Base-by-base conservation (phyloP, 2,329 filamentous ascomycete species). In the Scytalidium sp. region DNA sequence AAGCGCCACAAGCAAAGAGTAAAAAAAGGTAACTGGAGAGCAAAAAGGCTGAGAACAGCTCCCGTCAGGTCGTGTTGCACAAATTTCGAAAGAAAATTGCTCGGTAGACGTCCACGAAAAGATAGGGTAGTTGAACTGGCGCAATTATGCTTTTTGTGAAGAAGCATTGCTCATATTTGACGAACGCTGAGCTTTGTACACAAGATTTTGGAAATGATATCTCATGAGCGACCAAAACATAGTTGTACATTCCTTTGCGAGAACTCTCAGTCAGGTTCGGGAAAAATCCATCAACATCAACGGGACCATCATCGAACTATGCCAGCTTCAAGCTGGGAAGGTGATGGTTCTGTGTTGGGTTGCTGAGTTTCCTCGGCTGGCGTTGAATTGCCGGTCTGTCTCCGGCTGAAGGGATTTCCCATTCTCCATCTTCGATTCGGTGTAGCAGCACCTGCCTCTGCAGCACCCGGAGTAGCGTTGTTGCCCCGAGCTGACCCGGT, bases 241-340 rank as follows among this genome's bases (percentile, higher is more conserved):
- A 36, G 4, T 36, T 15, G 32, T 36, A 36, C 32, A 36, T 10
- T 4, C 13, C 32, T n/a, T 10, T 36, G 5, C 8, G 17, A 36
- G 32, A 36, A 36, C 32, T 10, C 15, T n/a, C 13, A 36, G 32
- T 36, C 32, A n/a, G 15, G 15, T 15, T 36, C 32, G 32, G 17
- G 32, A 36, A n/a, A 36, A n/a, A 36, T 15, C 32, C 32, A 36
- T 36, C n/a, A 9, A 9, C 32, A 15, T n/a, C 17, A n/a, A 36
- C 11, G 11, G 11, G 13, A n/a, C 13, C 17, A 36, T 36, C 32
- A 36, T 36, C 32, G 32, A n/a, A 36, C 32, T 22, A 54, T 49
- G 11, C 60, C 63, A 47, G 64, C 59, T 46, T 67, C 64, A 21
- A 67, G 59, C 45, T 66, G 64, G n/a, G 63, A 63, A 45, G 64